A percentile compares a stretch with the other conserved stretches of the same genome.
Conservation (phyloP, 768 basidiomycete genomes). For the Calocybe cyanea region DNA sequence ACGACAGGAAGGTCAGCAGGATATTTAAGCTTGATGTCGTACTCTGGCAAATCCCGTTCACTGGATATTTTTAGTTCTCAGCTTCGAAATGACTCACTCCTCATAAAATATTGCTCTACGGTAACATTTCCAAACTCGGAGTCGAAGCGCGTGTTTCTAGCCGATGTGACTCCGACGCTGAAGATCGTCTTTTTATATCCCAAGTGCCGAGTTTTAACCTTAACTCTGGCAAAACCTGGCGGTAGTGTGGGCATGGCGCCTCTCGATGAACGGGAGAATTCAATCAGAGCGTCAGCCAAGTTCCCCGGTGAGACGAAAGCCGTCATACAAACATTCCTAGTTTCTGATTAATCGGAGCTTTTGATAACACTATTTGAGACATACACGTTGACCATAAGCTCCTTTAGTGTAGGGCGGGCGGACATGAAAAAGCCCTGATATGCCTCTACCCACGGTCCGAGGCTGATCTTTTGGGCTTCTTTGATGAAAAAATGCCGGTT, state of each 20-base stretch:
- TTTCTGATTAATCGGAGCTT: not conserved
- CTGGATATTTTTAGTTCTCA: not conserved
- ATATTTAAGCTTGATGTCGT: constrained; percentile 45
- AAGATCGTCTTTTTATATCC: constrained; percentile 52
- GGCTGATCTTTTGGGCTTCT: constrained; percentile 18
- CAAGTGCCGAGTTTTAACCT: constrained; percentile 53
- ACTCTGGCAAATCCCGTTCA: constrained; percentile 38
- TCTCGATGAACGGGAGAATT: constrained; percentile 38
- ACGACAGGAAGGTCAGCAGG: constrained; percentile 49
- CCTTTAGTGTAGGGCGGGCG: constrained; percentile 43
- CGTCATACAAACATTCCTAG: constrained; percentile 51
- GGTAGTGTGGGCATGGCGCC: constrained; percentile 46
- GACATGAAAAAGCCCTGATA: constrained; percentile 48
- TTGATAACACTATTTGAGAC: constrained; percentile 6
- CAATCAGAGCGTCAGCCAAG: constrained; percentile 53
- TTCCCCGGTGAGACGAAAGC: constrained; percentile 59
- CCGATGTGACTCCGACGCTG: constrained; percentile 30
- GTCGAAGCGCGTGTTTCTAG: constrained; percentile 44
- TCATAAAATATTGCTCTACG: constrained; percentile 61
- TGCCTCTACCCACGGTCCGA: constrained; percentile 34
- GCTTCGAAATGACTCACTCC: constrained; percentile 40
- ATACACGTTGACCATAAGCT: constrained; percentile 53
- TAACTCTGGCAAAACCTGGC: constrained; percentile 48
- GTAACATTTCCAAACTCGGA: constrained; percentile 48
- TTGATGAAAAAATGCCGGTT: constrained; percentile 54